Base-by-base conservation (phyloP, 1,284 basidiomycete species). In the Cutaneotrichosporon curvatum region DNA sequence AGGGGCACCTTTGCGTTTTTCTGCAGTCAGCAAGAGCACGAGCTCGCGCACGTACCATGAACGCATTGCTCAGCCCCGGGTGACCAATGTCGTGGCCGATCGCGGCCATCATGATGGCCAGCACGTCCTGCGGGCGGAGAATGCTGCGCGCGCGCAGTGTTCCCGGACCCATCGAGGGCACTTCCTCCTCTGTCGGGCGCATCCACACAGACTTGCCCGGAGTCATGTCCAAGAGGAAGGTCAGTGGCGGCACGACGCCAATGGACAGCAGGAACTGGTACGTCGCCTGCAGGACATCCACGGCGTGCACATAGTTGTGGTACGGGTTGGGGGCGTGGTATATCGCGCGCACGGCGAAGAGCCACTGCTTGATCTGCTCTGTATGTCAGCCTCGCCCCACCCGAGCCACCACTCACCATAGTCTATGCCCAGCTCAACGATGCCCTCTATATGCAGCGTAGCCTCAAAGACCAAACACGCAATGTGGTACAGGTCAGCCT, bases 11-110 rank as follows among this genome's bases (percentile, higher is more conserved):
- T 80, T 30, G 91, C 90, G 64, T 95, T 94, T 81, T 87, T 87
- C 90, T 92, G 60, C 1, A 0, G 43, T 50, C 22, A 47, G 45
- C 19, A 2, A 16, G 25, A 7, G 25, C 25, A 28, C 9, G 7
- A 10, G 3, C 9, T 4, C 25, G 25, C 25, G 5, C 11, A 78
- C 81, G 67, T 55, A 88, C 89, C 85, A 95, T 86, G 71, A 94
- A 95, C 7, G 81, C 75, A 65, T 95, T 95, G 37, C 83, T 85
- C 46, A 95, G 78, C 0, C 91, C 92, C 0, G 91, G 92, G 72
- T 96, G 91, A 0, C 88, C 91, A 14, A 90, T 89, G 69, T 96
- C 91, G 64, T 96, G 92, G 0, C 91, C 91, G 57, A 95, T 88
- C 31, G 90, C 88, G 4, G 87, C 89, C 41, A 95, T 76, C 61